These are phyloP conservation scores for Ascochyta clinopodiicola DNA, from an alignment of 2,329 filamentous ascomycete species.

Conservation along the genomic window DNA sequence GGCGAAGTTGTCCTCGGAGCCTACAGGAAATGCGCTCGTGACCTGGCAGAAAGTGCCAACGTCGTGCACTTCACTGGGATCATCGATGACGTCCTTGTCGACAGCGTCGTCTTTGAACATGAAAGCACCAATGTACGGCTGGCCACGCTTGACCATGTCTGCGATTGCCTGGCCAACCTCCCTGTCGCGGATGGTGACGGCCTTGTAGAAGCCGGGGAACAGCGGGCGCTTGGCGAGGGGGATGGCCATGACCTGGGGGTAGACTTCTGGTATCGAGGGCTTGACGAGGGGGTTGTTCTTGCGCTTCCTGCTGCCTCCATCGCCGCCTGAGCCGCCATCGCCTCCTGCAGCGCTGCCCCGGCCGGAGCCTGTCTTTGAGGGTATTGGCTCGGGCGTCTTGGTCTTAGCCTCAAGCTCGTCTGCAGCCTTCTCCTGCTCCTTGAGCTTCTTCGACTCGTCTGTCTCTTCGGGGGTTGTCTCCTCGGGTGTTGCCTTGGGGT, in stretches of 20 bases:
- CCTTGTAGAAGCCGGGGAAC: slow-evolving; percentile 98
- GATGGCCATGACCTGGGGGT: slow-evolving; percentile 96
- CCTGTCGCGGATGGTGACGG: slow-evolving; percentile 92
- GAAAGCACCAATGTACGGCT: slow-evolving; percentile 97
- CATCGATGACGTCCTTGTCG: slow-evolving; percentile 92
- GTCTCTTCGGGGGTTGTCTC: slow-evolving; percentile 48
- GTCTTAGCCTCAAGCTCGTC: slow-evolving; percentile 52
- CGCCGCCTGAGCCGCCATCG: slow-evolving; percentile 54
- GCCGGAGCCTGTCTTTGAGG: slow-evolving; percentile 61
- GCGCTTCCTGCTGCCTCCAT: slow-evolving; percentile 71
- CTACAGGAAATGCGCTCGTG: slow-evolving; percentile 91
- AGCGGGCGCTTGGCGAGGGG: slow-evolving; percentile 92
- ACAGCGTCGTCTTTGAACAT: slow-evolving; percentile 95
- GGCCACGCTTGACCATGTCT: slow-evolving; percentile 95
- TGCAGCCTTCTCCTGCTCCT: slow-evolving; percentile 51
- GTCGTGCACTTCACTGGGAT: slow-evolving; percentile 88
- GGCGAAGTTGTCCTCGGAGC: slow-evolving; percentile 76
- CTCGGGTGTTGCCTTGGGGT: slow-evolving; percentile 56
- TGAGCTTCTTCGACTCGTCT: slow-evolving; percentile 51
- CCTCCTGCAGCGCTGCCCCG: slow-evolving; percentile 67
- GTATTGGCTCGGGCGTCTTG: slow-evolving; percentile 58
- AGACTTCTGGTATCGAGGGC: slow-evolving; percentile 88
- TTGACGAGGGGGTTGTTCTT: slow-evolving; percentile 82
- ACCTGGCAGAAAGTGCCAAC: slow-evolving; percentile 98
- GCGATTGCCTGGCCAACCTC: slow-evolving; percentile 91